Percentiles rank a stretch among this genome's conserved stretches.
phyloP scores from a whole-genome alignment of 139 green algal genomes.

The Micractinium sp. region DNA sequence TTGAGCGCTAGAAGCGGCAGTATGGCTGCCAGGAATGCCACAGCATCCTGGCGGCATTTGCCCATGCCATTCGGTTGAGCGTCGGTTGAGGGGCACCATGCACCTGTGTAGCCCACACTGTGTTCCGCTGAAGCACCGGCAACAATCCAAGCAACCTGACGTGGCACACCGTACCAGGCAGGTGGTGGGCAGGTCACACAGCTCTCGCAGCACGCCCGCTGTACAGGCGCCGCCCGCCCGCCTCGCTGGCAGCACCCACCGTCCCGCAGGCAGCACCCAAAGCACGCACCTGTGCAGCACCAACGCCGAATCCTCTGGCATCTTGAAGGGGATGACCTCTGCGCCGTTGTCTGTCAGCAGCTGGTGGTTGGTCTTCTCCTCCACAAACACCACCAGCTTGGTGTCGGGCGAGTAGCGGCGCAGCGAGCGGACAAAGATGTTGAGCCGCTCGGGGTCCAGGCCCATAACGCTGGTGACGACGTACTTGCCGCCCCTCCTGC shows the following conservation, averaged over 20 bases:
- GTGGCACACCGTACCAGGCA: neutral
- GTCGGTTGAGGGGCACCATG: neutral
- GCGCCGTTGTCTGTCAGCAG: neutral
- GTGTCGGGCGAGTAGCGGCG: slow-evolving; percentile 11
- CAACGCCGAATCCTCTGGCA: neutral
- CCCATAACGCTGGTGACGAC: neutral
- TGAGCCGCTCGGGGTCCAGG: slow-evolving; percentile 17
- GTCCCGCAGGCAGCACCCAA: neutral
- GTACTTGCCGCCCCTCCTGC: neutral
- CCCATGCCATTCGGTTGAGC: too few species aligned
- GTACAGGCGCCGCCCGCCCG: too few species aligned
- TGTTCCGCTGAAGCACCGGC: neutral
- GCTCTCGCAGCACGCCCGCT: too few species aligned
- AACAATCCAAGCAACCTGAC: neutral
- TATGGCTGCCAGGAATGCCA: too few species aligned
- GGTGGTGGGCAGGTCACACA: neutral
- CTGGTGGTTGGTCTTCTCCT: neutral
- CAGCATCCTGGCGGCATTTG: too few species aligned
- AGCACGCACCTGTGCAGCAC: slow-evolving; percentile 10
- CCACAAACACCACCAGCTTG: slow-evolving; percentile 19
- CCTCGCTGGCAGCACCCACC: too few species aligned
- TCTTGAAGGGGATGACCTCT: slow-evolving; percentile 19
- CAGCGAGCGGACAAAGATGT: slow-evolving; percentile 22
- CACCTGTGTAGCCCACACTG: neutral
- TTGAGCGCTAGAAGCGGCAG: too few species aligned